These are phyloP conservation scores for Lupinus albus DNA, from an alignment of 306 rosid species.

Conservation along the genomic window DNA sequence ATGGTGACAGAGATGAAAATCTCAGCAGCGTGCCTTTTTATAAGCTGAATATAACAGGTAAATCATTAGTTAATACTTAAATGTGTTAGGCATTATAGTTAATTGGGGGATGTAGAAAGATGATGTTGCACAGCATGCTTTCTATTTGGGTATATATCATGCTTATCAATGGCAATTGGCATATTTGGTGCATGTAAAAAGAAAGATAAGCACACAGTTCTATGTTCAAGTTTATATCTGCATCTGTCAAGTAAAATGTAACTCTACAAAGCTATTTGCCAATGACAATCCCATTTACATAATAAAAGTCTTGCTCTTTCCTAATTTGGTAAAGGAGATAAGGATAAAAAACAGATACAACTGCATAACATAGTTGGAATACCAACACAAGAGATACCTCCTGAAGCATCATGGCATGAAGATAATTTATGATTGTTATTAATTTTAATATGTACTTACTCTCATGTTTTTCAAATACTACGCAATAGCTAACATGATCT, in stretches of 20 bases:
- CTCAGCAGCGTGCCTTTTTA: constrained; percentile 88
- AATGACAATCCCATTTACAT: neutral
- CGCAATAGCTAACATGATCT: neutral
- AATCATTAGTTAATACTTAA: constrained; percentile 20
- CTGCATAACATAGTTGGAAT: neutral
- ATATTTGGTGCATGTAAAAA: neutral
- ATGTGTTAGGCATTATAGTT: constrained; percentile 7
- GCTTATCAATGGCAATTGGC: neutral
- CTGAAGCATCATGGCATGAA: neutral
- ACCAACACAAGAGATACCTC: too few species aligned
- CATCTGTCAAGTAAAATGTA: constrained; percentile 11
- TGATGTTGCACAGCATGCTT: neutral
- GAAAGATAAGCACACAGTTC: neutral
- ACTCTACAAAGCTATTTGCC: neutral
- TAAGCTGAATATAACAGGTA: constrained; percentile 57
- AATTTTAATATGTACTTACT: neutral
- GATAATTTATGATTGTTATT: neutral
- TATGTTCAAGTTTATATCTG: neutral
- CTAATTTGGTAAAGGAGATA: neutral
- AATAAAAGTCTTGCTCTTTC: neutral
- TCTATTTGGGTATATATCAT: neutral
- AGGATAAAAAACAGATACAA: neutral
- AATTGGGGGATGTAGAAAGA: constrained; percentile 6
- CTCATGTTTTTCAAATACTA: neutral
- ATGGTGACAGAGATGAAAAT: constrained; percentile 77